Evolutionary conservation across 345 rosid species (phyloP), one percentile per base, ranked within the genome.

Genomic region (Erucastrum elatum): DNA sequence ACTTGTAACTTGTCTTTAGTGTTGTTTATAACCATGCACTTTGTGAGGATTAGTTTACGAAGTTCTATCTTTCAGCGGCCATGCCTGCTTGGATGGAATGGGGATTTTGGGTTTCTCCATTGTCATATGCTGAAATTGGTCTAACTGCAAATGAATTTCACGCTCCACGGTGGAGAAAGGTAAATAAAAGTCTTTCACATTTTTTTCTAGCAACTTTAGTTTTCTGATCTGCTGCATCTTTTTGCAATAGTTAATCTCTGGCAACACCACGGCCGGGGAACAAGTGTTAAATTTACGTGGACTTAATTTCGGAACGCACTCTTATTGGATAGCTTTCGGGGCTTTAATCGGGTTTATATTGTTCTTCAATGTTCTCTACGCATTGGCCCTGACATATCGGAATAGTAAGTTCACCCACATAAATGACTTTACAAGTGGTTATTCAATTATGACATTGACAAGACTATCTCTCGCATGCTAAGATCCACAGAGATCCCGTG

Each of bases 31-130:
- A 31, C 46, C 25, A 33, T 51, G 35, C 61, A 62, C 46, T 49
- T 30, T n/a, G 63, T 73, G 62, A 46, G 37, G 49, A 64, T 21
- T 29, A 12, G 61, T 59, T 72, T 26, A 60, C 63, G 2, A 60
- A 60, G 15, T 13, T 72, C 11, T 35, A 16, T 13, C 46, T 64
- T 65, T 56, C 87, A 88, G 89, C 82, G 3, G 78, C 81, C 60
- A 75, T 83, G 75, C 97, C 94, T 26, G 55, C 64, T 30, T 90
- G 97, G 89, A 83, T 88, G 76, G 76, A 64, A 15, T 91, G 94
- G 97, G 97, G 86, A 16, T 87, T 89, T 64, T 88, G 94, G 94
- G 64, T 91, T 37, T 88, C 89, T 66, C 94, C 94, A 7, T 55
- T 88, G 84, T 71, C 93, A 27, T 91, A 88, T 77, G 94, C 86